phyloP scores from a whole-genome alignment of 441 rosid genomes.

The Flueggea neowawraea region DNA sequence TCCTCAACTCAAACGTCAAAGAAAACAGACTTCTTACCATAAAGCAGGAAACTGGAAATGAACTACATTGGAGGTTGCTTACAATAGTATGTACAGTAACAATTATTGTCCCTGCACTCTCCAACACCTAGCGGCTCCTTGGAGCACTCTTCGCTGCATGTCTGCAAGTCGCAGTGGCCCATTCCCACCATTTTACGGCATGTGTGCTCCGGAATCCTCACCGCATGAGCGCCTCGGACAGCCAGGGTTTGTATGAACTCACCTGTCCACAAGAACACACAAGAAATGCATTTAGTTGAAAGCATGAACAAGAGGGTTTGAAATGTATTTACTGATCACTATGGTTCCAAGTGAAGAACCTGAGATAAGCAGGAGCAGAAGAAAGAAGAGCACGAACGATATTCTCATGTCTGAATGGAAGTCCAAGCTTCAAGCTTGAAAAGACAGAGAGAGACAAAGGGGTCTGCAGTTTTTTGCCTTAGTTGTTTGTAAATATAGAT shows the following conservation, averaged over 20 bases:
- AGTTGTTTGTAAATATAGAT: too few species aligned
- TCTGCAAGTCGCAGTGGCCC: constrained; percentile 21
- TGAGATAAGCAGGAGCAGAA: constrained; percentile 31
- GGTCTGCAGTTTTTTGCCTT: too few species aligned
- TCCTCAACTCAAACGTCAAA: too few species aligned
- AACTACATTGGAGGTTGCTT: constrained; percentile 31
- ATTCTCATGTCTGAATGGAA: constrained; percentile 23
- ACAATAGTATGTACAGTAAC: constrained; percentile 48
- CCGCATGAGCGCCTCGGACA: constrained; percentile 9
- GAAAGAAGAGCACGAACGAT: constrained; percentile 13
- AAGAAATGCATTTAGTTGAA: background rate
- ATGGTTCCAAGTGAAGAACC: constrained; percentile 18
- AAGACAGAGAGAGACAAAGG: too few species aligned
- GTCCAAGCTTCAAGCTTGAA: too few species aligned
- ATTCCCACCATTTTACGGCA: constrained; percentile 29
- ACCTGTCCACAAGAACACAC: constrained; percentile 8
- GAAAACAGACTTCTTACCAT: too few species aligned
- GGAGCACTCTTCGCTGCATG: constrained; percentile 35
- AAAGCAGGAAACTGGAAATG: too few species aligned
- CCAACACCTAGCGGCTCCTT: constrained; percentile 36
- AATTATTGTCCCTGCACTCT: constrained; percentile 29
- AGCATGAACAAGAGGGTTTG: too few species aligned
- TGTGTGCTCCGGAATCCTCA: constrained; percentile 55
- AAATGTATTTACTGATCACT: too few species aligned
- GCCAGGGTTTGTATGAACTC: constrained; percentile 6